These are phyloP conservation scores for Papiliotrema fonsecae DNA, from an alignment of 1,284 basidiomycete genomes.

Conservation along the genomic window DNA sequence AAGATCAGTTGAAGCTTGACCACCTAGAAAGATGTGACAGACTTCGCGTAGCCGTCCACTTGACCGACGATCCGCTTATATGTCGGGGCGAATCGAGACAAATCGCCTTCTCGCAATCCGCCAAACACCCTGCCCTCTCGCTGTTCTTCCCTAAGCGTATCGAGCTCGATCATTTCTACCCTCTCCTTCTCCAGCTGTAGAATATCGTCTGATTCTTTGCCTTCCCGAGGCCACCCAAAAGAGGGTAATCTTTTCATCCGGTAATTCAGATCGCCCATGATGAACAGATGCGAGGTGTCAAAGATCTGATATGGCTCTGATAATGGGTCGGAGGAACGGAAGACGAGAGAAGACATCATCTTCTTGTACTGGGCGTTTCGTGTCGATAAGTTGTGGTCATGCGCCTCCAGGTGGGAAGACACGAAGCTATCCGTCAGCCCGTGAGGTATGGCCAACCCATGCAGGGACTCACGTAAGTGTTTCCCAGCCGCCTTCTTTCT, in stretches of 20 bases:
- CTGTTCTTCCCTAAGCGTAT: constrained; percentile 67
- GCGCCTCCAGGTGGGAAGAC: constrained; percentile 81
- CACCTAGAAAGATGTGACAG: constrained; percentile 20
- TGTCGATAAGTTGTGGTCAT: constrained; percentile 64
- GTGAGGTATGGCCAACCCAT: constrained; percentile 1
- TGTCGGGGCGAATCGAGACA: constrained; percentile 78
- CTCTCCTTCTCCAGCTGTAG: constrained; percentile 56
- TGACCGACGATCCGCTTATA: constrained; percentile 81
- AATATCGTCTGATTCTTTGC: constrained; percentile 28
- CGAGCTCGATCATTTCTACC: constrained; percentile 64
- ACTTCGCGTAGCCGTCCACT: constrained; percentile 70
- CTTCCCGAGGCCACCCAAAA: constrained; percentile 23
- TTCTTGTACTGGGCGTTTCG: constrained; percentile 72
- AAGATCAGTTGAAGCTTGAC: constrained; percentile 23
- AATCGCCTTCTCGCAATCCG: constrained; percentile 72
- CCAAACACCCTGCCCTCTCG: constrained; percentile 61
- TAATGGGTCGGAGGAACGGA: constrained; percentile 56
- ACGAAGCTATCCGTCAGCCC: constrained; percentile 67
- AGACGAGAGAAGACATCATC: constrained; percentile 77
- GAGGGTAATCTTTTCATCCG: constrained; percentile 60
- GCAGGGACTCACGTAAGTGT: constrained; percentile 71
- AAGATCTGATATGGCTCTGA: constrained; percentile 60
- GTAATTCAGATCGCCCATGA: constrained; percentile 88
- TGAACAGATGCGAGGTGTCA: constrained; percentile 75
- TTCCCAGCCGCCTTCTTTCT: constrained; percentile 58